These are phyloP conservation scores for Trypanosoma caninum DNA, from an alignment of 208 protist species.

Conservation along the genomic window DNA sequence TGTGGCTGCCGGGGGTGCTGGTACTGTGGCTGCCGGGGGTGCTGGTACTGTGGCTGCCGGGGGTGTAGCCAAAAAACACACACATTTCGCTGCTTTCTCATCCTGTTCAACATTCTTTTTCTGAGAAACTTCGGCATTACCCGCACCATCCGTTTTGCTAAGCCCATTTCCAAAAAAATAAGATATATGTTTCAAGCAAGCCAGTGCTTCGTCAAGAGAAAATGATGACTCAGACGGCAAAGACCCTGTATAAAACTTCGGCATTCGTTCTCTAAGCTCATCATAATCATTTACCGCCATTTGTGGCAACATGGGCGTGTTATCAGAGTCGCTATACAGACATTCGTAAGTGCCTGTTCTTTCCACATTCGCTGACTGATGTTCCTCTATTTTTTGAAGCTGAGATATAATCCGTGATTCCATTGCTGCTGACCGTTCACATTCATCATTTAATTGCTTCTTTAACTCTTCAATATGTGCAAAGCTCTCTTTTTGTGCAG, in stretches of 20 bases:
- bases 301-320: slow-evolving; percentile 38
- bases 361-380: slow-evolving; percentile 21
- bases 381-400: slow-evolving; percentile 32
- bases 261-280: slow-evolving; percentile 12
- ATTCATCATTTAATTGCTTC: slow-evolving; percentile 30
- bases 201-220: not conserved
- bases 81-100: not conserved
- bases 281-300: slow-evolving; percentile 35
- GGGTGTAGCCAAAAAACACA: not conserved
- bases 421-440: slow-evolving; percentile 9
- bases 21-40: slow-evolving; percentile 10
- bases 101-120: not conserved
- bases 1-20: slow-evolving; percentile 7
- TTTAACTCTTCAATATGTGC: slow-evolving; percentile 27
- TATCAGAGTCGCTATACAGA: slow-evolving; percentile 38
- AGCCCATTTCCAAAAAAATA: not conserved
- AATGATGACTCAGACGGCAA: not conserved
- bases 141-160: not conserved
- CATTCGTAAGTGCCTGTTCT: slow-evolving; percentile 34
- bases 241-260: slow-evolving; percentile 3
- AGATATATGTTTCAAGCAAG: slow-evolving; percentile 3
- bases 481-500: slow-evolving; percentile 15
- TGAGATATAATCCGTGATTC: slow-evolving; percentile 37
- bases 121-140: not conserved
- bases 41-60: slow-evolving; percentile 10